Conservation (phyloP, 805 yeast genomes). For the Ogataea philodendri region DNA sequence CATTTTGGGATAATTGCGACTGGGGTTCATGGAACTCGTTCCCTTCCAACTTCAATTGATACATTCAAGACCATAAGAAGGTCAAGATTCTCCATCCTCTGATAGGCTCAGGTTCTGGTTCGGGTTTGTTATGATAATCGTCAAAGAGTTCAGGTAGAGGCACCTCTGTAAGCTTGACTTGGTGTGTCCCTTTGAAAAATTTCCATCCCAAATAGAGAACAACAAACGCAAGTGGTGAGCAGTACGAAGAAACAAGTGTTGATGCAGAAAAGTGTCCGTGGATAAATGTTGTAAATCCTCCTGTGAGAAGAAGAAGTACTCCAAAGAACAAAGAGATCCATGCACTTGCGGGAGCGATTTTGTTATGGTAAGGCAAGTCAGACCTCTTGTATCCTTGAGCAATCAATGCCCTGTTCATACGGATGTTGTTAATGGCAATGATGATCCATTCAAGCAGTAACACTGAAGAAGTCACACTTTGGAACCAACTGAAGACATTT, state of each 20-base stretch:
- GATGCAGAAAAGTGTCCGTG: slow-evolving; percentile 32
- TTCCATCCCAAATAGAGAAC: slow-evolving; percentile 36
- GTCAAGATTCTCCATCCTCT: slow-evolving; percentile 2
- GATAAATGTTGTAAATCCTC: slow-evolving; percentile 38
- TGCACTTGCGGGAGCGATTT: slow-evolving; percentile 31
- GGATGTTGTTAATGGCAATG: slow-evolving; percentile 45
- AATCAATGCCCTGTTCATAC: slow-evolving; percentile 34
- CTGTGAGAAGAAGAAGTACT: slow-evolving; percentile 33
- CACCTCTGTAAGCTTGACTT: neutral
- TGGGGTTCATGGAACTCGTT: slow-evolving; percentile 11
- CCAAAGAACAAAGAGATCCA: slow-evolving; percentile 34
- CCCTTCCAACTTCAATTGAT: neutral
- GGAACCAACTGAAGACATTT: slow-evolving; percentile 59
- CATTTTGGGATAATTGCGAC: slow-evolving; percentile 9
- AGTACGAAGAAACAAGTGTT: slow-evolving; percentile 25
- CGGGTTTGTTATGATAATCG: slow-evolving; percentile 2
- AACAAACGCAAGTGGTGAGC: slow-evolving; percentile 28
- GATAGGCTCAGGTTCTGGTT: slow-evolving; percentile 1
- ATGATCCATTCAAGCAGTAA: slow-evolving; percentile 61
- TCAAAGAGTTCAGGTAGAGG: neutral
- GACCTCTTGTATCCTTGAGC: slow-evolving; percentile 39
- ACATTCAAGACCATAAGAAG: slow-evolving; percentile 1
- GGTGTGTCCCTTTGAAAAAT: slow-evolving; percentile 8
- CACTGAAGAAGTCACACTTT: slow-evolving; percentile 56
- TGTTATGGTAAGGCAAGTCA: slow-evolving; percentile 33